Base-by-base conservation (phyloP, 2,329 filamentous ascomycete species). In the Colletotrichum spaethianum region DNA sequence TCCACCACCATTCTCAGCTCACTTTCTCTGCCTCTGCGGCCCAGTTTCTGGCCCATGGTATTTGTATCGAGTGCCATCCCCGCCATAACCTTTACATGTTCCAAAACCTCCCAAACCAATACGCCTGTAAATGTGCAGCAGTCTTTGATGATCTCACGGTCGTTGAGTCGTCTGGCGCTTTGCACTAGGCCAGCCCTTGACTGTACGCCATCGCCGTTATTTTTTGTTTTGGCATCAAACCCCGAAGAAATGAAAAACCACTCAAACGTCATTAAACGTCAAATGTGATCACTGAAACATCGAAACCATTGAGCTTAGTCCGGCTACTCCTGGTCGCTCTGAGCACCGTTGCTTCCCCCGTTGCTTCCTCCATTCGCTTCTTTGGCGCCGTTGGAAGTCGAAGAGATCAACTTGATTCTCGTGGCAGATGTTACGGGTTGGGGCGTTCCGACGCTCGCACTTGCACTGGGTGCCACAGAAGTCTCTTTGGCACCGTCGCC, bases 381-480 rank as follows among this genome's bases (percentile, higher is more conserved):
- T 28, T 65, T 73, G n/a, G 61, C 56, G 23, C 83, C 83, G 57
- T 84, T 85, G 11, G 80, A 77, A 55, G 80, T 76, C 71, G 79
- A 84, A 48, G 83, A 84, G 56, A 86, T 93, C 73, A 96, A 86
- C 84, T 93, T 95, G 82, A 96, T 95, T 68, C 92, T 86, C 4
- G 89, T 90, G 18, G 86, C 82, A 74, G 85, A 87, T 33, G 86
- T 80, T 73, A 85, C 80, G 44, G 90, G 88, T 77, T 92, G 86
- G 31, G 93, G 93, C 33, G 93, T 95, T 62, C 89, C 88, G 23
- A 86, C 86, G 71, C 84, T 89, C 7, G 89, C 87, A 16, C 87
- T 88, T 9, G 46, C 67, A 28, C 66, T 70, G n/a, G 89, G 87
- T 38, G 88, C 85, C 44, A 78, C 80, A 20, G 84, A 85, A 63